These are phyloP conservation scores for Aspergillus proliferans DNA, from an alignment of 2,329 filamentous ascomycete species.

Conservation along the genomic window DNA sequence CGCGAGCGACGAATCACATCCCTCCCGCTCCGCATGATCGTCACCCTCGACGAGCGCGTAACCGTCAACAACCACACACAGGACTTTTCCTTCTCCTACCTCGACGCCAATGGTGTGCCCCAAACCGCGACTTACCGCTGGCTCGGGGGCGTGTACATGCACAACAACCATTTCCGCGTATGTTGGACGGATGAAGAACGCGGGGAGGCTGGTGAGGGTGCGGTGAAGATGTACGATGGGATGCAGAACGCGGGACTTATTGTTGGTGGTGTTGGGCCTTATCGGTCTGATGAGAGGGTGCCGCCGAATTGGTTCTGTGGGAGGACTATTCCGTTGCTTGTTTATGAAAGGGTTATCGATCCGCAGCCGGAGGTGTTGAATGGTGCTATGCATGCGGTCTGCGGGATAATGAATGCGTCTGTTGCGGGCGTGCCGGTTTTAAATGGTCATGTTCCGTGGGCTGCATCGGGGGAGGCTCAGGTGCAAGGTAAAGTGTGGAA, in stretches of 20 bases:
- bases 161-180: slow-evolving; percentile 17
- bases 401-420: slow-evolving; percentile 6
- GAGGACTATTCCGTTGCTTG: slow-evolving; percentile 19
- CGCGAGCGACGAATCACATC: slow-evolving; percentile 10
- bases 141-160: slow-evolving; percentile 32
- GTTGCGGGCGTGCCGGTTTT: slow-evolving; percentile 3
- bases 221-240: slow-evolving; percentile 28
- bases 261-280: slow-evolving; percentile 16
- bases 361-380: slow-evolving; percentile 14
- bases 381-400: slow-evolving; percentile 9
- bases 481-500: slow-evolving; percentile 4
- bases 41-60: slow-evolving; percentile 11
- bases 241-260: slow-evolving; percentile 19
- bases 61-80: slow-evolving; percentile 19
- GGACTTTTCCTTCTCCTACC: slow-evolving; percentile 20
- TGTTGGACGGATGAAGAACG: slow-evolving; percentile 27
- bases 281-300: slow-evolving; percentile 14
- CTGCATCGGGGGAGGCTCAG: neutral
- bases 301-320: slow-evolving; percentile 19
- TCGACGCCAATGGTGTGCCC: slow-evolving; percentile 8
- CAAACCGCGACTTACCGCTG: slow-evolving; percentile 27
- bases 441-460: slow-evolving; percentile 6
- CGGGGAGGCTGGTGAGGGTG: slow-evolving; percentile 16
- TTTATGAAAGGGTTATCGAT: slow-evolving; percentile 31
- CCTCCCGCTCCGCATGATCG: slow-evolving; percentile 26